These are phyloP conservation scores for Pyrus bretschneideri DNA, from an alignment of 306 rosid genomes.

Conservation along the genomic window DNA sequence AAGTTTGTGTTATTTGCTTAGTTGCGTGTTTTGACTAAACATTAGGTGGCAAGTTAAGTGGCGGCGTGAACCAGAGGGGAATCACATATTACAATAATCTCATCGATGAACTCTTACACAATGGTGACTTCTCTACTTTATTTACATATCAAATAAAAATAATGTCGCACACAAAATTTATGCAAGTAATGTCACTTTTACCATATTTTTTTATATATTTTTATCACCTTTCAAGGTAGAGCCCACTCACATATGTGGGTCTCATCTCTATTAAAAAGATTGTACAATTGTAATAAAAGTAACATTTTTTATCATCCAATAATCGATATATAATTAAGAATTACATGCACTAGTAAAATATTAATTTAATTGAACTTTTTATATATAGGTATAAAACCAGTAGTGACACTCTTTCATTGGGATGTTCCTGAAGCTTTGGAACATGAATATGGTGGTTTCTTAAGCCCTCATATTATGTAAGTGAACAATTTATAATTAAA, in stretches of 20 bases:
- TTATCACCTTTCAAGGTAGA: no score
- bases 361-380: no score
- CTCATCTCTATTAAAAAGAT: no score
- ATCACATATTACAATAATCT: conserved; percentile 30
- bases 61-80: conserved; percentile 34
- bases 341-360: no score
- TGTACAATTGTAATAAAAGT: no score
- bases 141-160: background rate
- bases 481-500: no score
- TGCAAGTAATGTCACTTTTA: no score
- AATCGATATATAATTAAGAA: no score
- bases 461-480: conserved; percentile 5
- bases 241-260: no score
- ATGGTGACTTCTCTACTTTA: background rate
- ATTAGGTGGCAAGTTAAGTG: conserved; percentile 30
- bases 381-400: background rate
- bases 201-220: no score
- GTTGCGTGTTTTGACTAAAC: background rate
- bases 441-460: background rate
- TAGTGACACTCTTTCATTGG: background rate
- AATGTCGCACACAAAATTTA: no score
- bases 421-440: background rate
- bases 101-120: conserved; percentile 23
- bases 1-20: background rate
- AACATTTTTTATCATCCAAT: no score